Conservation (phyloP, 164 flowering plant species). For the Stephania cephalantha region DNA sequence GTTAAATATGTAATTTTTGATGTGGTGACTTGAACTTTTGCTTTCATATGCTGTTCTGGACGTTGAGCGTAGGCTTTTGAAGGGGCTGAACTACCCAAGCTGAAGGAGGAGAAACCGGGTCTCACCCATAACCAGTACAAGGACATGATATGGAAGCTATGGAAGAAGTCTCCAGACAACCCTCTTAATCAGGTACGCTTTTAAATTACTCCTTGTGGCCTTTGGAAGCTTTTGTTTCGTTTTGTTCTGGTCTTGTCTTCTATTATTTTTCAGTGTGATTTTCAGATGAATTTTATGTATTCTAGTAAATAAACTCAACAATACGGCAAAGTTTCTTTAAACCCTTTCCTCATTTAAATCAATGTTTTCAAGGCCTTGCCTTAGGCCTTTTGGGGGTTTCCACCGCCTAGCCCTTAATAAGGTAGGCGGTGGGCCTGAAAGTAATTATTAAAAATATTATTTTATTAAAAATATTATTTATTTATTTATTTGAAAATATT, state of each 20-base stretch:
- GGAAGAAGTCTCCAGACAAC: slow-evolving; percentile 99
- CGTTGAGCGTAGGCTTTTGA: slow-evolving; percentile 63
- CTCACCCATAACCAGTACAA: slow-evolving; percentile 95
- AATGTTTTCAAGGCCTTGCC: no score
- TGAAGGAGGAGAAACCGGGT: slow-evolving; percentile 96
- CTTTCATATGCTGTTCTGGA: not conserved
- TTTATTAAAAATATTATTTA: no score
- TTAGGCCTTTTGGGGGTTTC: no score
- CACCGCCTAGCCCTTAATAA: no score
- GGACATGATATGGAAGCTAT: slow-evolving; percentile 97
- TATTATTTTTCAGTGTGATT: not conserved
- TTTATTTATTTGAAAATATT: no score
- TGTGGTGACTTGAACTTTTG: not conserved
- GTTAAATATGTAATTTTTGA: no score
- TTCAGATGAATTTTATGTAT: not conserved
- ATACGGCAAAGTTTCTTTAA: no score
- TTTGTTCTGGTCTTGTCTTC: not conserved
- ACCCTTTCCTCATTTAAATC: not conserved
- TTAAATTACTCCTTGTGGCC: not conserved
- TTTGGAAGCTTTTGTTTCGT: not conserved
- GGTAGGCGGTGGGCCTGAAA: no score
- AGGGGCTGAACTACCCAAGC: slow-evolving; percentile 83
- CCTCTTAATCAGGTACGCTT: slow-evolving; percentile 78
- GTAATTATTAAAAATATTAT: no score
- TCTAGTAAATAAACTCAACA: not conserved